Evolutionary conservation across 2,329 filamentous ascomycete genomes (phyloP), one percentile per base, ranked within the genome.

Genomic region (Colletotrichum karsti): DNA sequence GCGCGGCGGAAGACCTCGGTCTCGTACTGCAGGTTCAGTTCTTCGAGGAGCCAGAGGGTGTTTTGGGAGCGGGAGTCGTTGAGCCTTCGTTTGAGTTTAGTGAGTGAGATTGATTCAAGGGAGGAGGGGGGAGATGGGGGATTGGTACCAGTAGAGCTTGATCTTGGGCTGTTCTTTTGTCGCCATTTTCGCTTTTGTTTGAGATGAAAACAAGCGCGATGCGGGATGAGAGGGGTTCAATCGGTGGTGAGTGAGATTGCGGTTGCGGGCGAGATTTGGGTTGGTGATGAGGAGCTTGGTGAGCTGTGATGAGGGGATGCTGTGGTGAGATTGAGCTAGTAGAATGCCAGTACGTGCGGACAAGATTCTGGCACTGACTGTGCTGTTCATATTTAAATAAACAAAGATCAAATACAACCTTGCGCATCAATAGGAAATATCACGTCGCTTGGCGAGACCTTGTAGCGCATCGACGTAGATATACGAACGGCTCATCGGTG

Each of bases 21-120:
- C 69, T 94, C 88, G 80, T 97, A 97, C 28, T 91, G 86, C 26
- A 97, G 79, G 48, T 91, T 86, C 69, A 96, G 90, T 78, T 95
- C 93, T 77, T 96, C 93, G 51, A 97, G 87, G 7, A 97, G 90
- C 93, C 93, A 97, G 48, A 96, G 83, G 64, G 95, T 92, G 69
- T 93, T 90, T 79, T 97, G 93, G 12, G 93, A 90, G 72, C 94
- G 92, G 62, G 94, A 97, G 73, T 92, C 84, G 73, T 95, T 88
- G 64, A 97, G 91, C 94, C 94, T 97, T 72, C 6, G 24, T 3
- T 3, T 35, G 10, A n/a, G 3, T 13, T 13, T 44, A 15, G 30
- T 30, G 30, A 55, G 18, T 20, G 30, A 37, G 10, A 18, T 50
- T 26, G 3, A 1, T 7, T 46, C 0, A 8, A 46, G 33, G 60